A percentile compares a stretch with the other conserved stretches of the same genome.
Evolutionary conservation across 352 stramenopile genomes (phyloP).

Genomic region (Pythium oligandrum): DNA sequence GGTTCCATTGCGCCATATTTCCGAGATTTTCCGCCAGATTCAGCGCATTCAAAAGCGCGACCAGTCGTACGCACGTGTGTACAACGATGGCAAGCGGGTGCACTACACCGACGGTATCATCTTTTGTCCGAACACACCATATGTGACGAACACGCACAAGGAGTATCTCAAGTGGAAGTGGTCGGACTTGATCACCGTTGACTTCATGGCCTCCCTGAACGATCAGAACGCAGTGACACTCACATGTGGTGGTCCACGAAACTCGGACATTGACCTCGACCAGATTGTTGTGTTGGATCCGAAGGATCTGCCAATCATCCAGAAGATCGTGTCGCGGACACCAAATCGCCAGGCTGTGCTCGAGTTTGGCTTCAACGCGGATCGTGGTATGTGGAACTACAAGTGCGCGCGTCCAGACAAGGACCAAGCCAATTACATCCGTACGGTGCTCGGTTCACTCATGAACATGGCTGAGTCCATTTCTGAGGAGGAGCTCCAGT

Average conservation of each 20-base stretch:
- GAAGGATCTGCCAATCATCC: constrained; percentile 60
- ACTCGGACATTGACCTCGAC: constrained; percentile 81
- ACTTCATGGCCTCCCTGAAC: constrained; percentile 68
- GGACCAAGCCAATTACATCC: constrained; percentile 87
- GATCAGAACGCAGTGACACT: constrained; percentile 59
- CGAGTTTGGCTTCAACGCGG: constrained; percentile 85
- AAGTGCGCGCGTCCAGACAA: constrained; percentile 88
- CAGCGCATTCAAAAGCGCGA: constrained; percentile 74
- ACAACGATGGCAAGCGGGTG: constrained; percentile 75
- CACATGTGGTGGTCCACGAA: constrained; percentile 66
- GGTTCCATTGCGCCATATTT: constrained; percentile 75
- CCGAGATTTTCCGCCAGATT: constrained; percentile 79
- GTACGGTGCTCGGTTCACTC: constrained; percentile 85
- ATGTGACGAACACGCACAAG: constrained; percentile 79
- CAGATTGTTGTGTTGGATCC: constrained; percentile 76
- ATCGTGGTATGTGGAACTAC: constrained; percentile 88
- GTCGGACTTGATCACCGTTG: constrained; percentile 87
- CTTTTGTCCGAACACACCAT: constrained; percentile 86
- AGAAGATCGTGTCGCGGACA: constrained; percentile 55
- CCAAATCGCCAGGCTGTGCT: constrained; percentile 65
- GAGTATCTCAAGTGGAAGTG: constrained; percentile 93
- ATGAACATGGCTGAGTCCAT: constrained; percentile 90
- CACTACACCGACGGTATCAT: constrained; percentile 90
- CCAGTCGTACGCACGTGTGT: constrained; percentile 71
- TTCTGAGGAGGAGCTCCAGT: constrained; percentile 88